phyloP scores from a whole-genome alignment of 2,329 filamentous ascomycete genomes.

The Tolypocladium guangdongense region DNA sequence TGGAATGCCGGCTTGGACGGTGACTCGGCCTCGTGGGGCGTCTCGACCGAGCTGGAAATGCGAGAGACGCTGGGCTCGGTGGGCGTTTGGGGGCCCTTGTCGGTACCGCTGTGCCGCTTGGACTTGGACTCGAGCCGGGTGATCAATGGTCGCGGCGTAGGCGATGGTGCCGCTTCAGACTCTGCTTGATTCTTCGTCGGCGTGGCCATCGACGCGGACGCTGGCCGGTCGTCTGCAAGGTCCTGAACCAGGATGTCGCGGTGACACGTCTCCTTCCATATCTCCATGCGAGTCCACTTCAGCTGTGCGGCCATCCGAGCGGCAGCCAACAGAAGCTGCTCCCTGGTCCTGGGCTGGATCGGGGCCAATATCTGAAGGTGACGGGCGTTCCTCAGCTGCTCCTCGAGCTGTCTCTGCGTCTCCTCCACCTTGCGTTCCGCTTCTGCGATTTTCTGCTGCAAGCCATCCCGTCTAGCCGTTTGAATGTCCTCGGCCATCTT shows the following conservation, averaged over 20 bases:
- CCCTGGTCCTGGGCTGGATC: constrained; percentile 80
- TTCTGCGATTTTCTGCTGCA: constrained; percentile 74
- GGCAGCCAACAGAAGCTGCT: constrained; percentile 75
- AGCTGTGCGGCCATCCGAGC: constrained; percentile 76
- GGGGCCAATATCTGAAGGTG: constrained; percentile 84
- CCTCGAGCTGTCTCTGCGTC: constrained; percentile 68
- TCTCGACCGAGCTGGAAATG: constrained; percentile 9
- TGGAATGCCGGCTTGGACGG: constrained; percentile 18
- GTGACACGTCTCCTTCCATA: constrained; percentile 86
- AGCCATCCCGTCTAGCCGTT: constrained; percentile 68
- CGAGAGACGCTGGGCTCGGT: constrained; percentile 11
- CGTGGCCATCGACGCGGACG: constrained; percentile 4
- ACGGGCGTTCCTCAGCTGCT: constrained; percentile 75
- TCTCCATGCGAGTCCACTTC: constrained; percentile 89
- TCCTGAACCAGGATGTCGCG: constrained; percentile 79
- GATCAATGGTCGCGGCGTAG: constrained; percentile 12
- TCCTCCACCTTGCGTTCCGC: constrained; percentile 66
- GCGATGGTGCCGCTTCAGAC: constrained; percentile 11
- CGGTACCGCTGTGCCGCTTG: constrained; percentile 12
- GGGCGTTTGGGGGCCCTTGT: constrained; percentile 15
- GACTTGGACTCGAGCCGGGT: constrained; percentile 16
- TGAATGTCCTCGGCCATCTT: constrained; percentile 83
- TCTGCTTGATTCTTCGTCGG: constrained; percentile 16
- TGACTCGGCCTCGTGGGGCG: constrained; percentile 11
- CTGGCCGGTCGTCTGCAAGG: constrained; percentile 59